These are phyloP conservation scores for Omphalea diandra DNA, from an alignment of 441 rosid genomes.

Conservation along the genomic window DNA sequence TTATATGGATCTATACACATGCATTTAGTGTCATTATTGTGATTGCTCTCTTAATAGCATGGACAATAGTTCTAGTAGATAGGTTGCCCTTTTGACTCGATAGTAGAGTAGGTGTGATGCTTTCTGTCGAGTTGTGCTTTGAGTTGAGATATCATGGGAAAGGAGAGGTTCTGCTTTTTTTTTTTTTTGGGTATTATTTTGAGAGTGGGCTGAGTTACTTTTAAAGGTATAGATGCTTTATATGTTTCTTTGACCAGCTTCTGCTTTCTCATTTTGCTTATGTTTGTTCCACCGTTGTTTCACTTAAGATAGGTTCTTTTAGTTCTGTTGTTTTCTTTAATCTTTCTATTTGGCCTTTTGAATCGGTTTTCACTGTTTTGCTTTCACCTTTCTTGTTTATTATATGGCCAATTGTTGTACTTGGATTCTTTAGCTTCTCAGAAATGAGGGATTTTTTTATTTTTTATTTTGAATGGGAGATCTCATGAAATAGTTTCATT, in stretches of 20 bases:
- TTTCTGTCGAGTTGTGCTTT: background rate
- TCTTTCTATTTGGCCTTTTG: background rate
- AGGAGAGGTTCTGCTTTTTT: background rate
- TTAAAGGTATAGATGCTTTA: background rate
- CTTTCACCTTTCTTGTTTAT: background rate
- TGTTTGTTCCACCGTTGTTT: background rate
- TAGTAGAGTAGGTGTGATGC: background rate
- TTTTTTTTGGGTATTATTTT: background rate
- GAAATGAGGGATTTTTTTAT: no score
- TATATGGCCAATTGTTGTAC: background rate
- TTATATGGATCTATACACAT: background rate
- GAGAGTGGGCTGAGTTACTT: background rate
- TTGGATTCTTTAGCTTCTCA: constrained; percentile 1
- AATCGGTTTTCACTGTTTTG: background rate
- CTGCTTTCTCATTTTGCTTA: background rate
- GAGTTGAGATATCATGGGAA: constrained; percentile 2
- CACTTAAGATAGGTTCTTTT: background rate
- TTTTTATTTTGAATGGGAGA: constrained; percentile 4
- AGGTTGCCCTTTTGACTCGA: background rate
- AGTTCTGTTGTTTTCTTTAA: background rate
- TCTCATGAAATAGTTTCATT: background rate
- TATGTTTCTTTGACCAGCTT: background rate
- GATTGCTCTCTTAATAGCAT: background rate
- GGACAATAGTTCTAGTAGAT: background rate
- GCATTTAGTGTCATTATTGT: background rate